A percentile compares a stretch with the other conserved stretches of the same genome.
phyloP scores from a whole-genome alignment of 352 stramenopile species.

The Peronospora farinosa region DNA sequence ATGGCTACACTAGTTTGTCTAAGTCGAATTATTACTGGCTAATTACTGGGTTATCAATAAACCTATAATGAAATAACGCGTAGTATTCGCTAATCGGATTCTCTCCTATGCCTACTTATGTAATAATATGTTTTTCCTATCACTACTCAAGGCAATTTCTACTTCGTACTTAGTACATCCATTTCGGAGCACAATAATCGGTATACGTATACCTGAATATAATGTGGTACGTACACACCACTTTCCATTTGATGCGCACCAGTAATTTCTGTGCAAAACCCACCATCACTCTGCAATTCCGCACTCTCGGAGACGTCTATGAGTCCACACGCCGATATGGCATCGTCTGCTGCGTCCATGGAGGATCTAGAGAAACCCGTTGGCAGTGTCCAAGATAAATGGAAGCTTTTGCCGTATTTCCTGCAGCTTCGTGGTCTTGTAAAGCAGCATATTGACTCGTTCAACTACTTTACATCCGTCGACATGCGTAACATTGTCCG shows the following conservation, averaged over 20 bases:
- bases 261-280: background rate
- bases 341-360: conserved; percentile 30
- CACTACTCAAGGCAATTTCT: too few species aligned
- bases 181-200: too few species aligned
- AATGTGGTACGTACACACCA: background rate
- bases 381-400: conserved; percentile 91
- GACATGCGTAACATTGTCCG: conserved; percentile 99
- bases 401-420: conserved; percentile 98
- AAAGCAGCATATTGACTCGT: conserved; percentile 99
- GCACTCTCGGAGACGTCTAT: conserved; percentile 19
- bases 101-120: too few species aligned
- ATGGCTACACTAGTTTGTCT: conserved; percentile 2
- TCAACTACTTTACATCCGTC: conserved; percentile 98
- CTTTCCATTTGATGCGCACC: background rate
- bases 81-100: too few species aligned
- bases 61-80: too few species aligned
- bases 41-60: too few species aligned
- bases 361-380: conserved; percentile 71
- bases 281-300: conserved; percentile 25
- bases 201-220: background rate
- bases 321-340: conserved; percentile 27
- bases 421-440: conserved; percentile 89
- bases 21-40: background rate
- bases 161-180: too few species aligned
- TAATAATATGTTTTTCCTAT: too few species aligned